These are phyloP conservation scores for Cytospora chrysosperma DNA, from an alignment of 2,329 filamentous ascomycete species.

Conservation along the genomic window DNA sequence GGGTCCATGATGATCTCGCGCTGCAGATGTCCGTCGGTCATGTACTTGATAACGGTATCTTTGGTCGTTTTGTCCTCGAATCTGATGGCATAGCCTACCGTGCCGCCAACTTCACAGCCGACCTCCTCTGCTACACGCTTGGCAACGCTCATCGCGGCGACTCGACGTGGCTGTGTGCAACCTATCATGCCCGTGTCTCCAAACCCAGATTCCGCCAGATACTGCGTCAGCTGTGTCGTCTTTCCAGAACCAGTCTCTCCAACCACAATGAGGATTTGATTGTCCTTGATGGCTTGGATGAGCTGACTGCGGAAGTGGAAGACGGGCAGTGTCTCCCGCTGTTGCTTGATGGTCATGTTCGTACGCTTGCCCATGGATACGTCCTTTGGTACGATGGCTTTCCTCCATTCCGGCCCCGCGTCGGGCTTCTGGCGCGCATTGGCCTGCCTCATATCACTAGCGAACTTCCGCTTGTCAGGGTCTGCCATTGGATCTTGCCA, in stretches of 20 bases:
- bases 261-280: slow-evolving; percentile 93
- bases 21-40: slow-evolving; percentile 98
- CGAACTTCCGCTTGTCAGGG: slow-evolving; percentile 83
- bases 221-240: slow-evolving; percentile 94
- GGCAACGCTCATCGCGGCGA: slow-evolving; percentile 95
- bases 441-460: slow-evolving; percentile 74
- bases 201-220: slow-evolving; percentile 89
- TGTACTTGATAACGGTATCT: slow-evolving; percentile 94
- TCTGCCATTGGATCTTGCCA: slow-evolving; percentile 98
- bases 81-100: slow-evolving; percentile 95
- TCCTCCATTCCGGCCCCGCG: slow-evolving; percentile 89
- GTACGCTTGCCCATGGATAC: slow-evolving; percentile 83
- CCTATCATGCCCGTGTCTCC: slow-evolving; percentile 86
- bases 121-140: slow-evolving; percentile 97
- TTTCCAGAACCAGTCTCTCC: slow-evolving; percentile 97
- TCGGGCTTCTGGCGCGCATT: slow-evolving; percentile 61
- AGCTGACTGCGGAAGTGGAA: slow-evolving; percentile 85
- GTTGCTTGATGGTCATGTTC: slow-evolving; percentile 89
- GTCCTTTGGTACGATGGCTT: slow-evolving; percentile 74
- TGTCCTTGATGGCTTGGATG: slow-evolving; percentile 79
- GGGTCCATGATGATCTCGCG: slow-evolving; percentile 92
- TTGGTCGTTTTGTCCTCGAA: slow-evolving; percentile 93
- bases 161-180: slow-evolving; percentile 94
- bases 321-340: slow-evolving; percentile 85
- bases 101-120: slow-evolving; percentile 83